Base-by-base conservation (phyloP, 2,329 filamentous ascomycete genomes). In the Elsinoe australis region DNA sequence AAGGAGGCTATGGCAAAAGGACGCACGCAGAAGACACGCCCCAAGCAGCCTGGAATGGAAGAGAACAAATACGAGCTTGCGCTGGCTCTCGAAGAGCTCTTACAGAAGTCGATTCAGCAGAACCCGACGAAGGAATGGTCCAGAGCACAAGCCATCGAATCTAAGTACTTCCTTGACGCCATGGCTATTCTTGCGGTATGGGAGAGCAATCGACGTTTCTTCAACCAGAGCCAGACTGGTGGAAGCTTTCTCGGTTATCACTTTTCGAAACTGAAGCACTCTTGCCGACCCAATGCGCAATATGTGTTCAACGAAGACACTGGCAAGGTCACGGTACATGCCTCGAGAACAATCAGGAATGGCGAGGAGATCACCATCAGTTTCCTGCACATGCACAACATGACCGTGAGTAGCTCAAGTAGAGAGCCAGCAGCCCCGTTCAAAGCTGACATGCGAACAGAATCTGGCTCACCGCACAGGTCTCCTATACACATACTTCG, bases 331-430 rank as follows among this genome's bases (percentile, higher is more conserved):
- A 49, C 51, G 3, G 15, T 53, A 3, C 44, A 47, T 18, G 47
- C 50, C 8, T 47, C 34, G 15, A 50, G 44, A 35, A 33, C 42
- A 18, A 51, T 55, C 32, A 26, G 19, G 9, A 19, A 18, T 6
- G 51, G 49, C 3, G 53, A 55, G n/a, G 53, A 55, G 35, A 49
- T 55, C 22, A 51, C 46, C 9, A 52, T 52, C 7, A 42, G 39
- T 2, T 54, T 52, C 17, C 22, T 42, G 19, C 19, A 28, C 14
- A n/a, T n/a, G n/a, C 34, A 17, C 7, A 9, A 12, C 8, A 38
- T 38, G 15, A 17, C 24, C 5, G 34, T 21, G 12, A 19, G 10
- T 38, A n/a, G 14, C 34, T 12, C 6, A 9, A 9, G 14, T 21
- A 18, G 12, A 38, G 34, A 38, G n/a, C n/a, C n/a, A n/a, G n/a